phyloP scores from a whole-genome alignment of 2,329 filamentous ascomycete species.

The Lachnellula hyalina region DNA sequence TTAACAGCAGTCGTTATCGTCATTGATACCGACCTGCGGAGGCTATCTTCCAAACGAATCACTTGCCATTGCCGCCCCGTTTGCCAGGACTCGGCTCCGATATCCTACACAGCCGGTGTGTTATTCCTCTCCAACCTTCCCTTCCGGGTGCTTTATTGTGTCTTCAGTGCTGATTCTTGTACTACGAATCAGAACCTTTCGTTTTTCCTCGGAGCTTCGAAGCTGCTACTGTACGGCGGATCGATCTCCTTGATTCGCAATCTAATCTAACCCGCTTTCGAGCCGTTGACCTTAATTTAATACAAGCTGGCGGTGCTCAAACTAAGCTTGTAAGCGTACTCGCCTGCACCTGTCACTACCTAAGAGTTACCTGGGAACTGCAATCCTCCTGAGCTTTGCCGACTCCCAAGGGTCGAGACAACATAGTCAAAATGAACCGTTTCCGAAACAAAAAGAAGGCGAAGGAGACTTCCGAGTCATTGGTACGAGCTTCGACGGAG shows the following conservation, averaged over 20 bases:
- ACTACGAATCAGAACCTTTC: constrained; percentile 8
- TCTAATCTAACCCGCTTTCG: background rate
- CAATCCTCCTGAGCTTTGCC: background rate
- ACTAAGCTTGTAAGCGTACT: constrained; percentile 21
- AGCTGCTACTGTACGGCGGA: background rate
- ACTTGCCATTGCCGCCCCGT: constrained; percentile 1
- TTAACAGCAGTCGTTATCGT: constrained; percentile 7
- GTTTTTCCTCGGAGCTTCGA: constrained; percentile 2
- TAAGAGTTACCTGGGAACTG: constrained; percentile 1
- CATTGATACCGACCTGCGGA: background rate
- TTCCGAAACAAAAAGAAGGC: constrained; percentile 69
- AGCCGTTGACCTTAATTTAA: background rate
- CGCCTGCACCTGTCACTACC: constrained; percentile 15
- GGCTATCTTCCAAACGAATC: constrained; percentile 11
- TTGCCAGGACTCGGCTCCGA: constrained; percentile 7
- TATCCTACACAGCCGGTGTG: constrained; percentile 6
- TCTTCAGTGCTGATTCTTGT: constrained; percentile 24
- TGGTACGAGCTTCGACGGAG: constrained; percentile 48
- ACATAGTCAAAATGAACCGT: constrained; percentile 60
- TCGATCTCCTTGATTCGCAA: constrained; percentile 10
- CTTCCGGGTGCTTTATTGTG: constrained; percentile 5
- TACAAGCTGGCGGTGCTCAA: constrained; percentile 16
- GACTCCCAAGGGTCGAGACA: constrained; percentile 1
- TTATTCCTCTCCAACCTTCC: constrained; percentile 5
- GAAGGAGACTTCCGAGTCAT: constrained; percentile 47